Evolutionary conservation across 2,329 filamentous ascomycete genomes (phyloP).

Genomic region (Cladosporium sphaerospermum): DNA sequence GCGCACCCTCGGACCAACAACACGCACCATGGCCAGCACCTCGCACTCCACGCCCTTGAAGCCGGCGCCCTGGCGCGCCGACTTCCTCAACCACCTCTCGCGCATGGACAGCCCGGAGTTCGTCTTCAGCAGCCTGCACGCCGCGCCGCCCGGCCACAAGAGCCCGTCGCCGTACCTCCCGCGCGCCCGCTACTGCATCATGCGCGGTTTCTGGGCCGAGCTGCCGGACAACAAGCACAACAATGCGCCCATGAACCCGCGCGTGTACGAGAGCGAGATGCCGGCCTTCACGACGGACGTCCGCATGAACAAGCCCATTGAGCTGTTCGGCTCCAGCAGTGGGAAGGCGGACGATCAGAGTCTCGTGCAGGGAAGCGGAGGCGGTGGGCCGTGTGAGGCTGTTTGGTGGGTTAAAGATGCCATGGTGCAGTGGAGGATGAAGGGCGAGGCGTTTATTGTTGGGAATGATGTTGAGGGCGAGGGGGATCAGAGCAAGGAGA

Average conservation of each 20-base stretch:
- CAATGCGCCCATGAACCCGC: slow-evolving; percentile 63
- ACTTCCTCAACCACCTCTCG: slow-evolving; percentile 45
- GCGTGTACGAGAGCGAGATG: slow-evolving; percentile 67
- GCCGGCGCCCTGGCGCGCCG: slow-evolving; percentile 47
- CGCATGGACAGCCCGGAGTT: slow-evolving; percentile 46
- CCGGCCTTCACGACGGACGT: slow-evolving; percentile 81
- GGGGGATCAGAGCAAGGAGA: slow-evolving; percentile 46
- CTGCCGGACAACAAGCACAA: slow-evolving; percentile 69
- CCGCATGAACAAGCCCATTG: slow-evolving; percentile 74
- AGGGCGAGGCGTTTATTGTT: slow-evolving; percentile 69
- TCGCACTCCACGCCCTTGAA: slow-evolving; percentile 30
- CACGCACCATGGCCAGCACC: slow-evolving; percentile 39
- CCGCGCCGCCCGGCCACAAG: slow-evolving; percentile 31
- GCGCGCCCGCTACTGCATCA: slow-evolving; percentile 73
- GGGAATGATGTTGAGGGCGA: slow-evolving; percentile 58
- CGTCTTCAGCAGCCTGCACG: slow-evolving; percentile 45
- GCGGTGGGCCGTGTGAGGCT: slow-evolving; percentile 70
- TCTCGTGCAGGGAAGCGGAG: slow-evolving; percentile 47
- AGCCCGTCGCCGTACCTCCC: slow-evolving; percentile 40
- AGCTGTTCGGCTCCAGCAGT: slow-evolving; percentile 55
- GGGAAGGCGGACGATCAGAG: slow-evolving; percentile 41
- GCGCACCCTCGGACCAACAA: slow-evolving; percentile 16
- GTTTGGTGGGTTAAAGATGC: slow-evolving; percentile 71
- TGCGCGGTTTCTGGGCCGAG: slow-evolving; percentile 74
- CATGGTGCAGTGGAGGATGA: slow-evolving; percentile 77